A percentile compares a stretch with the other conserved stretches of the same genome.
phyloP scores from a whole-genome alignment of 164 flowering plant genomes.

The Euptelea pleiosperma region DNA sequence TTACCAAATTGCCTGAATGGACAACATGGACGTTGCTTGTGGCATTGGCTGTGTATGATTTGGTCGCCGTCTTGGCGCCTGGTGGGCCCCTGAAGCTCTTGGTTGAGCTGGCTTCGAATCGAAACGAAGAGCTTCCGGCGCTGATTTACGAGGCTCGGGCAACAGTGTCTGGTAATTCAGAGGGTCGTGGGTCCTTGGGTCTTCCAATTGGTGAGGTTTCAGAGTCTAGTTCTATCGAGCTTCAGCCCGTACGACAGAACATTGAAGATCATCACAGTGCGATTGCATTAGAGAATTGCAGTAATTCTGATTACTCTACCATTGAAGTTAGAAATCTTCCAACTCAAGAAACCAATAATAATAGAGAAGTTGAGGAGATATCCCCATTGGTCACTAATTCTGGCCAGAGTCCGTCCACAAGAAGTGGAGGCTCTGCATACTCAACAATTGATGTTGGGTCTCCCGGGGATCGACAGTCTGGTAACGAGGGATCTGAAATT shows the following conservation, averaged over 20 bases:
- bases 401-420: conserved; percentile 21
- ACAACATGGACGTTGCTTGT: conserved; percentile 83
- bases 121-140: conserved; percentile 89
- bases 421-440: conserved; percentile 15
- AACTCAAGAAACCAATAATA: no score
- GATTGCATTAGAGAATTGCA: conserved; percentile 1
- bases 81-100: conserved; percentile 86
- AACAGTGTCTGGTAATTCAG: conserved; percentile 17
- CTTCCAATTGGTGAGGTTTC: conserved; percentile 52
- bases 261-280: no score
- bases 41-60: conserved; percentile 79
- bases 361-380: conserved; percentile 39
- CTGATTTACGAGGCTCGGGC: conserved; percentile 87
- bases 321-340: conserved; percentile 12
- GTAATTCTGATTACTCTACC: conserved; percentile 18
- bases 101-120: conserved; percentile 72
- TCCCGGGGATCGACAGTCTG: conserved; percentile 8
- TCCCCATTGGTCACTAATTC: conserved; percentile 44
- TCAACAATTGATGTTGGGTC: conserved; percentile 16
- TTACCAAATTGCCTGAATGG: conserved; percentile 88
- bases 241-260: conserved; percentile 42
- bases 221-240: conserved; percentile 50
- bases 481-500: conserved; percentile 30
- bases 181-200: conserved; percentile 31
- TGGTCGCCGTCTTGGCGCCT: conserved; percentile 83